Conservation (phyloP, 257 asterid genomes). For the Jaltomata sinuosa region DNA sequence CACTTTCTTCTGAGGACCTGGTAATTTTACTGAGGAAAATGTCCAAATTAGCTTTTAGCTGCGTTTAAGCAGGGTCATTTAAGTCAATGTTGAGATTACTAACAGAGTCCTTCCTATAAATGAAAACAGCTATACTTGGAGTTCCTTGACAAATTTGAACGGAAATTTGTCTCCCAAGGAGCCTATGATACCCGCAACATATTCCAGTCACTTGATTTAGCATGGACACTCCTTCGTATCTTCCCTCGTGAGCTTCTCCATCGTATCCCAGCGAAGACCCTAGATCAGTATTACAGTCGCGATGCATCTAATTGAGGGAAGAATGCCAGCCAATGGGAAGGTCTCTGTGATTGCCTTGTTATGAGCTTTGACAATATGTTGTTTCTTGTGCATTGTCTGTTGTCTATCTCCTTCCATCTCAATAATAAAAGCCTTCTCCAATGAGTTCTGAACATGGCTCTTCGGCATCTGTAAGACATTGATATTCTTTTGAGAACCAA, state of each 20-base stretch:
- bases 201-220: constrained; percentile 86
- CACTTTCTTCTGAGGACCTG: constrained; percentile 83
- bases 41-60: not conserved
- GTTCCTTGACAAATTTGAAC: constrained; percentile 73
- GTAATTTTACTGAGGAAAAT: constrained; percentile 20
- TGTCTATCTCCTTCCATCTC: constrained; percentile 10
- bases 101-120: not conserved
- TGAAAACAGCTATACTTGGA: constrained; percentile 57
- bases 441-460: constrained; percentile 23
- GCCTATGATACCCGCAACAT: constrained; percentile 82
- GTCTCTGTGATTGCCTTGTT: constrained; percentile 18
- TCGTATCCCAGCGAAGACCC: constrained; percentile 96
- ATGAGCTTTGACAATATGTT: not conserved
- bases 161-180: constrained; percentile 69
- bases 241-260: constrained; percentile 95
- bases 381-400: not conserved
- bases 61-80: not conserved
- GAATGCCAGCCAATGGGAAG: too few relatives aligned
- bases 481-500: constrained; percentile 25
- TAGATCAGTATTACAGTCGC: constrained; percentile 78
- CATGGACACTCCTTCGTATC: constrained; percentile 95
- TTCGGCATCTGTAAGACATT: constrained; percentile 18
- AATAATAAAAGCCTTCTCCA: constrained; percentile 41
- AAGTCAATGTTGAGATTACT: constrained; percentile 3
- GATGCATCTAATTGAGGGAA: constrained; percentile 48